These are phyloP conservation scores for Verbascum thapsus DNA, from an alignment of 257 asterid genomes.

Conservation along the genomic window DNA sequence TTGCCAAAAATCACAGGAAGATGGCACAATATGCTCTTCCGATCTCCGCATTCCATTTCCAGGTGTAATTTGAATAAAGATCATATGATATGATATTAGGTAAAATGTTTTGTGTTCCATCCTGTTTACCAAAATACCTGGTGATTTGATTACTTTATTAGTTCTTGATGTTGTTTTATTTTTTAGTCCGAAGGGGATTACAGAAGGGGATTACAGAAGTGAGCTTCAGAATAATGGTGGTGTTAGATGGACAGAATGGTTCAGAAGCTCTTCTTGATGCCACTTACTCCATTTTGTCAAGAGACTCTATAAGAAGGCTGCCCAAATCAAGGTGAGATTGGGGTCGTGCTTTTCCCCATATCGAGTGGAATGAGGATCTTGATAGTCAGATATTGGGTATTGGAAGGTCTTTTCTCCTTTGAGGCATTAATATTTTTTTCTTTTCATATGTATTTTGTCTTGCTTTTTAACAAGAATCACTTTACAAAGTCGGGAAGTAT, in stretches of 20 bases:
- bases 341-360: constrained; percentile 39
- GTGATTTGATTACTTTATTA: constrained; percentile 4
- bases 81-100: neutral
- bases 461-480: neutral
- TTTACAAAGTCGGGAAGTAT: neutral
- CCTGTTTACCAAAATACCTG: no score
- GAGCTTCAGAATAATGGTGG: constrained; percentile 77
- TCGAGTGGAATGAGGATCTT: constrained; percentile 54
- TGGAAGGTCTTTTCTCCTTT: constrained; percentile 62
- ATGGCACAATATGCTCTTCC: no score
- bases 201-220: no score
- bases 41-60: no score
- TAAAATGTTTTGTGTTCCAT: neutral
- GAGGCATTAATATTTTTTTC: constrained; percentile 3
- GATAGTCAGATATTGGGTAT: constrained; percentile 46
- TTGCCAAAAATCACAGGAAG: no score
- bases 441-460: constrained; percentile 1
- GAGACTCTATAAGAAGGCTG: no score
- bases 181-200: constrained; percentile 69
- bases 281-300: no score
- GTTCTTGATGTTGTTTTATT: neutral
- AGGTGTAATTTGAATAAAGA: constrained; percentile 41
- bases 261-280: no score
- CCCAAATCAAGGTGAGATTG: constrained; percentile 50
- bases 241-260: constrained; percentile 98